Conservation (phyloP, 441 rosid genomes). For the Erodium trifolium region DNA sequence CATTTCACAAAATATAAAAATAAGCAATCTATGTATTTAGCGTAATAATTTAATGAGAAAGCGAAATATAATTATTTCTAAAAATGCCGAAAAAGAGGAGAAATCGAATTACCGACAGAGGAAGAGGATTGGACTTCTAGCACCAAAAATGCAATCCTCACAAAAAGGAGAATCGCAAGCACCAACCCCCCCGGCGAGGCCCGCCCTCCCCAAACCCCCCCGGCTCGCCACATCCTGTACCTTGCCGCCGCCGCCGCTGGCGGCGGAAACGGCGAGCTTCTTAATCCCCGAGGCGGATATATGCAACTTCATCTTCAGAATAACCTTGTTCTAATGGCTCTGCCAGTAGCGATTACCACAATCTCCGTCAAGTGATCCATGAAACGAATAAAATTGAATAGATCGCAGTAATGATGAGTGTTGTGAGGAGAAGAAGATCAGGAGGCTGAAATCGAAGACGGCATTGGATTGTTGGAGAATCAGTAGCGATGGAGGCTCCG, state of each 20-base stretch:
- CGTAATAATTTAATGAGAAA: neutral
- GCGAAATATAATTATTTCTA: neutral
- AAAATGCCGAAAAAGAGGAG: too few relatives aligned
- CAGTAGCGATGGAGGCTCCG: too few relatives aligned
- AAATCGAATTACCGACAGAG: slow-evolving; percentile 36
- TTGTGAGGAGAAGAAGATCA: neutral
- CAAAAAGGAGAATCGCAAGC: slow-evolving; percentile 48
- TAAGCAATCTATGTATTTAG: slow-evolving; percentile 15
- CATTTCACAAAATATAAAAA: slow-evolving; percentile 6
- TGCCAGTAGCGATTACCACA: too few relatives aligned
- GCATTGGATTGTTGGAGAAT: too few relatives aligned
- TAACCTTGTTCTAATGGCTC: too few relatives aligned
- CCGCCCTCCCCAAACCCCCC: slow-evolving; percentile 48
- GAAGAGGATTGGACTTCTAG: slow-evolving; percentile 75
- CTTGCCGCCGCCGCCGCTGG: slow-evolving; percentile 33
- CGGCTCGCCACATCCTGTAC: slow-evolving; percentile 35
- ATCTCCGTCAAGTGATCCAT: slow-evolving; percentile 26
- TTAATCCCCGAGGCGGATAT: too few relatives aligned
- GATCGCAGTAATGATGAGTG: neutral
- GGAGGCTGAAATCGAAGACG: neutral
- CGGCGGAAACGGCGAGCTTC: slow-evolving; percentile 35
- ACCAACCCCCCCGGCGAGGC: slow-evolving; percentile 43
- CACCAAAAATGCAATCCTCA: slow-evolving; percentile 59
- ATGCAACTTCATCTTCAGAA: slow-evolving; percentile 14
- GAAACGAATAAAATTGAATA: slow-evolving; percentile 20